Evolutionary conservation across 202 grass and related monocot species (phyloP), one percentile per base, ranked within the genome.

Genomic region (Panicum hallii): DNA sequence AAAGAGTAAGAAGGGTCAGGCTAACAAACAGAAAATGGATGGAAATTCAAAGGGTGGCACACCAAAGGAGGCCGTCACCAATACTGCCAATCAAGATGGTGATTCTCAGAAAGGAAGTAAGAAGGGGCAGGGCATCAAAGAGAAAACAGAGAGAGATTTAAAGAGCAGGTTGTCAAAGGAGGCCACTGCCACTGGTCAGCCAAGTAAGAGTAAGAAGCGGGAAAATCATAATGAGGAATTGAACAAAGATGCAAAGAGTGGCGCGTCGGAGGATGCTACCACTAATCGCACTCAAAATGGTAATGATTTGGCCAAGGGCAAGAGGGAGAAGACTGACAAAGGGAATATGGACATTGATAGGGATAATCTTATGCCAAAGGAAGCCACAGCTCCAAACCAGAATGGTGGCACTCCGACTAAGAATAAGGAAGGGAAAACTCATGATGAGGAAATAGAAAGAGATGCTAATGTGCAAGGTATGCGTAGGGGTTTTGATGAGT

Each of bases 1-100:
- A 46, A 88, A 82, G 82, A 55, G 53, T 74, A 90, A 87, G 63
- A 84, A 87, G 70, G 75, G 53, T 17, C 52, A 56, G 53, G 56
- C 52, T 55, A 75, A 44, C 54, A 81, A 80, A 36, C 70, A 81
- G 71, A 80, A 85, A 32, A 36, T 44, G 16, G 43, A 77, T 28
- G 85, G n/a, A 10, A 12, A 62, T 70, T 58, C 63, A 40, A 84
- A 60, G 66, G 66, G 15, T 47, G 79, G 40, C 11, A 8, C 4
- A 11, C 14, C 5, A 10, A 81, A 81, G 74, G 86, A 83, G 58
- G 48, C 11, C 7, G 3, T 16, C 12, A 30, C 16, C 11, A 47
- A 13, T 62, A 45, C 15, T 9, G 9, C 28, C 61, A 69, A 11
- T 69, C 70, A 50, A 81, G 68, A 58, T 58, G 41, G 3, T 47